A percentile compares a stretch with the other conserved stretches of the same genome.
These are phyloP conservation scores for Linaria vulgaris DNA, from an alignment of 257 asterid species.

Conservation along the genomic window DNA sequence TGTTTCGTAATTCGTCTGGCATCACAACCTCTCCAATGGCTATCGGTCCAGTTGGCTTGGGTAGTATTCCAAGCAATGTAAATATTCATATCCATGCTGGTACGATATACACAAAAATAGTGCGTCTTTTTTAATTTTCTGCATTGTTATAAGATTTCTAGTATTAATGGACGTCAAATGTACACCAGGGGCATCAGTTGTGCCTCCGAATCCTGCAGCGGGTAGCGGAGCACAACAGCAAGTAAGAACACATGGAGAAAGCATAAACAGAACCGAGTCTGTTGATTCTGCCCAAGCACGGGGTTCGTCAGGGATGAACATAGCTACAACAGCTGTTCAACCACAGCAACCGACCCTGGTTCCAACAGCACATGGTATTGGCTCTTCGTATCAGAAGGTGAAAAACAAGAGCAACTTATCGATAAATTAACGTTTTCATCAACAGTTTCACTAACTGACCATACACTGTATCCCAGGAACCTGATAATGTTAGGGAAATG, in stretches of 20 bases:
- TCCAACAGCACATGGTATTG: conserved; percentile 35
- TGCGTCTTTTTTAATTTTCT: neutral
- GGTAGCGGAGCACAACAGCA: conserved; percentile 49
- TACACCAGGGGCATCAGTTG: conserved; percentile 42
- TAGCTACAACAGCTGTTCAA: too few relatives aligned
- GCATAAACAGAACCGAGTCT: conserved; percentile 35
- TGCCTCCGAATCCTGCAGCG: conserved; percentile 45
- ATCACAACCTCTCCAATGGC: conserved; percentile 41
- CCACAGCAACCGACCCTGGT: conserved; percentile 35
- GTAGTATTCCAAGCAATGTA: conserved; percentile 63
- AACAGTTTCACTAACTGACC: conserved; percentile 20
- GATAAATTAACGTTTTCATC: neutral
- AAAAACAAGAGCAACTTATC: conserved; percentile 16
- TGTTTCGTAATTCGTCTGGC: conserved; percentile 57
- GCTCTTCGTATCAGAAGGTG: conserved; percentile 30
- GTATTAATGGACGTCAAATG: conserved; percentile 2
- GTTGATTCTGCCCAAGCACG: conserved; percentile 52
- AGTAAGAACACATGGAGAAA: conserved; percentile 58
- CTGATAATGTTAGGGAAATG: neutral
- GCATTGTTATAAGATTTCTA: neutral
- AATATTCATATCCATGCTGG: conserved; percentile 89
- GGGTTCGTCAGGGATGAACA: conserved; percentile 33
- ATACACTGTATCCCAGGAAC: conserved; percentile 35
- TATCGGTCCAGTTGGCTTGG: conserved; percentile 57
- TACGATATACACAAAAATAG: conserved; percentile 26